Percentiles rank a stretch among this genome's conserved stretches.
Evolutionary conservation across 176 grass and related monocot genomes (phyloP).

Genomic region (Cenchrus purpureus): DNA sequence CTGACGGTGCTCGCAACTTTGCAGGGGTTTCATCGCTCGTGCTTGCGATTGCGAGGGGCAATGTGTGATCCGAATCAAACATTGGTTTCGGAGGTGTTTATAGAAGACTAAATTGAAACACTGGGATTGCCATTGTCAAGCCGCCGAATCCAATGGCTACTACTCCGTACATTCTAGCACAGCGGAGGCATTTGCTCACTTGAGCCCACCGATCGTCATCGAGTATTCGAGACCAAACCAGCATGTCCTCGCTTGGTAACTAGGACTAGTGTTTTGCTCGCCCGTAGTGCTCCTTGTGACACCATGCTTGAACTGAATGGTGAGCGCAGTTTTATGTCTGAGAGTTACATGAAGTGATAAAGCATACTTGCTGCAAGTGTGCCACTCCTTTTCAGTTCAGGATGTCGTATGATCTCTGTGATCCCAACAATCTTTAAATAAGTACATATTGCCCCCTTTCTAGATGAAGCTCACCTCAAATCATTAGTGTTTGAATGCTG

Average conservation of each 20-base stretch:
- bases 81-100: too few relatives aligned
- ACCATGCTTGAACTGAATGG: neutral
- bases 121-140: too few relatives aligned
- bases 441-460: neutral
- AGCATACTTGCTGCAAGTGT: neutral
- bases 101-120: too few relatives aligned
- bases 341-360: neutral
- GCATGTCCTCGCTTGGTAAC: neutral
- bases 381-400: neutral
- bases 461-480: constrained; percentile 6
- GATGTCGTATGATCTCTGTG: neutral
- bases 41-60: neutral
- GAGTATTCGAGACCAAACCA: neutral
- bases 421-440: neutral
- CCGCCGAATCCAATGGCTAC: neutral
- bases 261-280: neutral
- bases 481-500: constrained; percentile 10
- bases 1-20: neutral
- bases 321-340: neutral
- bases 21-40: neutral
- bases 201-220: neutral
- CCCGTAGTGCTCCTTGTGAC: neutral
- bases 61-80: neutral
- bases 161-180: neutral
- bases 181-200: neutral